Evolutionary conservation across 306 rosid species (phyloP), one percentile per base, ranked within the genome.

Genomic region (Canavalia gladiata): DNA sequence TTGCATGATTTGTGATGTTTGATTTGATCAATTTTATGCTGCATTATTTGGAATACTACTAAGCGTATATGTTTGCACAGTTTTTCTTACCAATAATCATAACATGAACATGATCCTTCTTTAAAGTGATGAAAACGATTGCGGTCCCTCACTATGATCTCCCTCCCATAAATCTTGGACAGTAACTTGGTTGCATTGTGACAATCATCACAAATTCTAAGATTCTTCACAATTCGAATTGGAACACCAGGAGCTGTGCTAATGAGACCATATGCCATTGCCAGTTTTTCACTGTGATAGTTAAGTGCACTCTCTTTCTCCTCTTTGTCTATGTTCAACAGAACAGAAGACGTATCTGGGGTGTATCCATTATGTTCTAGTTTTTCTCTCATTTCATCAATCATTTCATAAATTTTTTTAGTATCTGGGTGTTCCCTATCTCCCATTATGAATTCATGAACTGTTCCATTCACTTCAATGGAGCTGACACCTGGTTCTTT

Each of bases 231-330:
- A 13, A 90, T 81, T 59, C 92, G 80, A 59, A 91, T 84, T 1
- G 94, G 87, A 25, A 82, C 85, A 66, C 91, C 87, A 0, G 87
- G 84, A 57, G 80, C 81, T 8, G 92, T 87, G 68, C 87, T 79
- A 69, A 91, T 85, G 18, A 90, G 90, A 4, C 97, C 94, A 72
- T 88, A 91, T n/a, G 97, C 97, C 87, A 85, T 84, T 10, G 97
- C 97, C 57, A 91, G 77, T 79, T 84, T 91, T 73, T 89, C 97
- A 59, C 97, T 90, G 25, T 91, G 94, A 74, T 85, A 88, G 51
- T 73, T 84, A 0, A 91, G 83, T 4, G 84, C 78, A 8, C 74
- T 84, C 79, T 88, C 97, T 71, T 92, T 92, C 75, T 87, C 90
- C 80, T 92, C 90, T 68, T 43, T 90, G 12, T 86, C 91, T 34